Evolutionary conservation across 805 yeast genomes (phyloP), one percentile per base, ranked within the genome.

Genomic region (Monosporozyma siamensis): DNA sequence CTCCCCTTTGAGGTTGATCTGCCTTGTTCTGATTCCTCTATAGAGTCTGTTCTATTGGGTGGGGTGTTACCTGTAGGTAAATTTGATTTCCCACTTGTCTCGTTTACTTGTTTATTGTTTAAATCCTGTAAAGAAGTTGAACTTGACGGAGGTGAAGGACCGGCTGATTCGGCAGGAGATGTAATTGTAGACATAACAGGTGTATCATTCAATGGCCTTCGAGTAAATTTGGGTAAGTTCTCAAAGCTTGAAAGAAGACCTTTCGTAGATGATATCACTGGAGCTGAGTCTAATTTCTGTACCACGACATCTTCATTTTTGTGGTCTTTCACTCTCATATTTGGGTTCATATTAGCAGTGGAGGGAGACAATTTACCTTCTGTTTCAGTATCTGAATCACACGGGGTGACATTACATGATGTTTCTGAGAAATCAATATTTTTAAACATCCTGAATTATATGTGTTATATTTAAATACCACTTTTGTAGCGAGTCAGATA

Each of bases 181-280:
- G 75, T 64, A 54, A 71, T 65, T 3, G 69, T 66, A 24, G 82
- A 77, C 9, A 72, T 72, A 1, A 79, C 70, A 0, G 92, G 92
- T 0, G 92, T 82, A 54, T 82, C 92, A 34, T 81, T 78, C 41
- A 78, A 64, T 0, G 92, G 92, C 37, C 88, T 66, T 58, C 75
- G 78, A 55, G 81, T 78, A 62, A 82, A 82, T 43, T 67, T 77
- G 0, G 84, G 82, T 9, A 58, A 49, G 10, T 39, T 36, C 17
- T 41, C 42, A 8, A 42, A 46, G 4, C 42, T 36, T 7, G 40
- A 46, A 3, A 48, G 31, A 30, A 41, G 35, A 15, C 51, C 15
- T 17, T 18, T 23, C 7, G 27, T 8, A 12, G n/a, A 14, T 10
- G 22, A 8, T 3, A 6, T 36, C 4, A 29, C 6, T 18, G 4